Conservation (phyloP, 257 asterid genomes). For the Gentiana macrophylla region DNA sequence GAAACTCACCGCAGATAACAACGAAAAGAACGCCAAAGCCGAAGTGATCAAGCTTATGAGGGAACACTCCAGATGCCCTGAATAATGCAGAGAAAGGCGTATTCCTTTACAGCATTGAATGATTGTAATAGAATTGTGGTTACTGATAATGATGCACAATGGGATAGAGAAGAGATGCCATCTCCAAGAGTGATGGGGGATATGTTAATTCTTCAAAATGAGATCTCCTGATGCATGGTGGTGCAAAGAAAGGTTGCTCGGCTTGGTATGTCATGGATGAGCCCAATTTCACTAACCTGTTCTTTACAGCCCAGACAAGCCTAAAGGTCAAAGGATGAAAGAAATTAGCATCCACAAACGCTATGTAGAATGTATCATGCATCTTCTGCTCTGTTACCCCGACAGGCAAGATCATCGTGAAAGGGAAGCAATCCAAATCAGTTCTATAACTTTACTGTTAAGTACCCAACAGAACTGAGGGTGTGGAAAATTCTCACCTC, state of each 20-base stretch:
- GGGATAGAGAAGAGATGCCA: slow-evolving; percentile 80
- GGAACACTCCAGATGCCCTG: slow-evolving; percentile 50
- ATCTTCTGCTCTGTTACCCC: slow-evolving; percentile 42
- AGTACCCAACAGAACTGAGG: slow-evolving; percentile 51
- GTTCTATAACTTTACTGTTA: slow-evolving; percentile 29
- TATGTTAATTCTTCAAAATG: slow-evolving; percentile 56
- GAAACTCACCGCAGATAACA: too few species aligned
- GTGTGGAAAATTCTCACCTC: slow-evolving; percentile 84
- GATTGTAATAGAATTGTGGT: slow-evolving; percentile 56
- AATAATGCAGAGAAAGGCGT: slow-evolving; percentile 11
- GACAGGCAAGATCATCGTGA: slow-evolving; percentile 49
- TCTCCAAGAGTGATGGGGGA: slow-evolving; percentile 82
- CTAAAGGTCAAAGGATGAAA: slow-evolving; percentile 47
- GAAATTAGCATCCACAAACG: slow-evolving; percentile 28
- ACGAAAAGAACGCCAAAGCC: slow-evolving; percentile 4
- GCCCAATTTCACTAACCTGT: slow-evolving; percentile 40
- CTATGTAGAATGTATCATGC: slow-evolving; percentile 91
- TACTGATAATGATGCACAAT: slow-evolving; percentile 15
- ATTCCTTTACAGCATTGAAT: slow-evolving; percentile 40
- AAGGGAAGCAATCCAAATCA: slow-evolving; percentile 80
- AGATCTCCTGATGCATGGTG: slow-evolving; percentile 46
- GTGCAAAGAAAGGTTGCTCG: slow-evolving; percentile 65
- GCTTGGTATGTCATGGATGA: slow-evolving; percentile 65
- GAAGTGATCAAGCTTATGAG: slow-evolving; percentile 78
- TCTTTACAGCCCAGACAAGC: too few species aligned